Percentiles rank a stretch among this genome's conserved stretches.
Conservation (phyloP, 129 eudicot genomes). For the Pittosporum tobira region DNA sequence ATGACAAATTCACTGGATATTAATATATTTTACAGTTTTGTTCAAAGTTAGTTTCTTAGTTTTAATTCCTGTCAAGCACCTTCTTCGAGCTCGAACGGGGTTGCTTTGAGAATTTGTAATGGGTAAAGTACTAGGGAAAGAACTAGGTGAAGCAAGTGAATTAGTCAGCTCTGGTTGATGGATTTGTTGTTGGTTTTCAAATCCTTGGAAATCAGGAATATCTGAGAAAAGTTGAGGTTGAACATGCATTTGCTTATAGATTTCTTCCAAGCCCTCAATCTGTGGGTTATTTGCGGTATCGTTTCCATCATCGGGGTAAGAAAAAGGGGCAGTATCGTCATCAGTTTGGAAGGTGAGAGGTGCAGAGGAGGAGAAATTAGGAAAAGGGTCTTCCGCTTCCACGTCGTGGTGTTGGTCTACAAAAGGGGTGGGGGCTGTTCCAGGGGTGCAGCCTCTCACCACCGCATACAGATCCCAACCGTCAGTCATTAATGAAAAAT, state of each 20-base stretch:
- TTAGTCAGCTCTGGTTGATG: background rate
- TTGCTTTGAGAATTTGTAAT: slow-evolving; percentile 1
- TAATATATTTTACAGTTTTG: no score
- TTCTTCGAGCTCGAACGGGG: slow-evolving; percentile 1
- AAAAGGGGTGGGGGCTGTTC: background rate
- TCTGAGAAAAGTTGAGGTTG: background rate
- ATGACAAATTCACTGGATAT: no score
- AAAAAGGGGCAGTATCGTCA: background rate
- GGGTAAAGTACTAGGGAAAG: background rate
- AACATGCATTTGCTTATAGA: no score
- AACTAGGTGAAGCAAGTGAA: no score
- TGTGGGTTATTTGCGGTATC: no score
- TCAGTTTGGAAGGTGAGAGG: slow-evolving; percentile 5
- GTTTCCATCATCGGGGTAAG: background rate
- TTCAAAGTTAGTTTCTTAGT: no score
- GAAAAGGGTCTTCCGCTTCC: background rate
- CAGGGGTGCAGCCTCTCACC: slow-evolving; percentile 12
- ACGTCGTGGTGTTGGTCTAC: background rate
- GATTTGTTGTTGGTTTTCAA: background rate
- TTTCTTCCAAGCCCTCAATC: slow-evolving; percentile 10
- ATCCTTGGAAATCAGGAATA: background rate
- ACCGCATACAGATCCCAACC: slow-evolving; percentile 12
- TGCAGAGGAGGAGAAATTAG: background rate
- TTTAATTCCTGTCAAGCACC: no score
- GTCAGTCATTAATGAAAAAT: background rate